Conservation (phyloP, 2,329 filamentous ascomycete genomes). For the Penicillium sp. region DNA sequence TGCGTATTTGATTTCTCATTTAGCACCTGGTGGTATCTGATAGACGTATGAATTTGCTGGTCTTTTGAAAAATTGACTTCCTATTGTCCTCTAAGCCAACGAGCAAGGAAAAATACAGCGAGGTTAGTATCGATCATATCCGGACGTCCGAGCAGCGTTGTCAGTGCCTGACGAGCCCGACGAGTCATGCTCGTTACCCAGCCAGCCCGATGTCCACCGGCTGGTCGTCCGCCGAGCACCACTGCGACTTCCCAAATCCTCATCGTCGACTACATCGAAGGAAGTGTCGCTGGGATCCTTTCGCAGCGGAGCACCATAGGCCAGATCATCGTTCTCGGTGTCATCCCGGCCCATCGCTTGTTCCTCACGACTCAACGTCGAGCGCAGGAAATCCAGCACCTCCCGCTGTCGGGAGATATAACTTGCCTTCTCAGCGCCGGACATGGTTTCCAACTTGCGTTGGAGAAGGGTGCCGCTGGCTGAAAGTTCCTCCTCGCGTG, state of each 20-base stretch:
- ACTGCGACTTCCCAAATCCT: conserved; percentile 56
- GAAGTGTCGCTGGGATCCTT: conserved; percentile 87
- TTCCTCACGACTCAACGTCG: conserved; percentile 80
- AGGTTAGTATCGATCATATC: conserved; percentile 30
- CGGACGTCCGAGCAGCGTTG: conserved; percentile 35
- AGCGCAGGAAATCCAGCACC: conserved; percentile 73
- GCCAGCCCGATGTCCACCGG: conserved; percentile 43
- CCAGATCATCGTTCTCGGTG: conserved; percentile 44
- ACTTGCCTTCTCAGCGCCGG: conserved; percentile 68
- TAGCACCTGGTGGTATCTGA: not conserved
- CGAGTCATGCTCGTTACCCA: conserved; percentile 36
- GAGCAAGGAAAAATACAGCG: not conserved
- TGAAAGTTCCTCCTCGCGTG: conserved; percentile 58
- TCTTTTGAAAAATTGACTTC: conserved; percentile 4
- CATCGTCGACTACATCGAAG: conserved; percentile 86
- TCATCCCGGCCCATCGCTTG: conserved; percentile 58
- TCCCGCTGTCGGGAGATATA: conserved; percentile 83
- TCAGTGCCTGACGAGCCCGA: conserved; percentile 37
- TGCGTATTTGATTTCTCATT: not conserved
- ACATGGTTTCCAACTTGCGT: conserved; percentile 66
- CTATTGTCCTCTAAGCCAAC: conserved; percentile 12
- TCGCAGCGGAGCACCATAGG: conserved; percentile 59
- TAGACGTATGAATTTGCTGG: not conserved
- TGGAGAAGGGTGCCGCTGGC: conserved; percentile 72
- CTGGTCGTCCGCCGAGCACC: conserved; percentile 30